Evolutionary conservation across 2,329 filamentous ascomycete species (phyloP), one percentile per base, ranked within the genome.

Genomic region (Sarocladium strictum): DNA sequence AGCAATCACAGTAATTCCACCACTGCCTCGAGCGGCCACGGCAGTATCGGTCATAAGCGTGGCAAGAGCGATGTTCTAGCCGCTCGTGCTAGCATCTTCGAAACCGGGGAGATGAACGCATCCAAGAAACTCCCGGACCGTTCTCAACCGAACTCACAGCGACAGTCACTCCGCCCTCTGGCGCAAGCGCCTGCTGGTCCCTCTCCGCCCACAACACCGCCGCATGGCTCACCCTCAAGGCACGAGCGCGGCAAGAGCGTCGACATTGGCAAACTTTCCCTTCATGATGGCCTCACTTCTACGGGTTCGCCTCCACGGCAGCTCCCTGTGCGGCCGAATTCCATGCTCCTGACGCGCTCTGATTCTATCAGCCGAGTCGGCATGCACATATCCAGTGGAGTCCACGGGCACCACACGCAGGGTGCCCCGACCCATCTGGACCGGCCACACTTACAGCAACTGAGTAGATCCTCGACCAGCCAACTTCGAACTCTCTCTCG

Each of bases 391-490:
- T 10, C 23, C 19, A 24, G 26, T 11, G 35, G 32, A n/a, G 32
- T 19, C 5, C 7, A 19, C 19, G 11, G 21, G 6, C 61, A 67
- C 52, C 47, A 52, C 72, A 23, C 65, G 71, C 56, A 72, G 15
- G 56, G 53, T 40, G 33, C 63, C 65, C 71, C 67, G 56, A 21
- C 29, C 3, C 70, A 63, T 61, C 73, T 91, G 15, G 79, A 77
- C 7, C 77, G 81, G 0, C 86, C 89, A 2, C 91, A 97, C 59
- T 77, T 97, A 11, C 83, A 91, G 67, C 86, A 83, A 32, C 77
- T 99, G 17, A 87, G 93, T 56, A 89, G 89, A 62, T 97, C 94
- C 0, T 89, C 93, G 0, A 97, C 94, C 1, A 86, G 87, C 56
- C 90, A 99, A 68, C 79, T 99, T 21, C 86, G 92, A 41, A 92